Percentiles rank a stretch among this genome's conserved stretches.
phyloP scores from a whole-genome alignment of 2,329 filamentous ascomycete genomes.

The Fusarium xyrophilum region DNA sequence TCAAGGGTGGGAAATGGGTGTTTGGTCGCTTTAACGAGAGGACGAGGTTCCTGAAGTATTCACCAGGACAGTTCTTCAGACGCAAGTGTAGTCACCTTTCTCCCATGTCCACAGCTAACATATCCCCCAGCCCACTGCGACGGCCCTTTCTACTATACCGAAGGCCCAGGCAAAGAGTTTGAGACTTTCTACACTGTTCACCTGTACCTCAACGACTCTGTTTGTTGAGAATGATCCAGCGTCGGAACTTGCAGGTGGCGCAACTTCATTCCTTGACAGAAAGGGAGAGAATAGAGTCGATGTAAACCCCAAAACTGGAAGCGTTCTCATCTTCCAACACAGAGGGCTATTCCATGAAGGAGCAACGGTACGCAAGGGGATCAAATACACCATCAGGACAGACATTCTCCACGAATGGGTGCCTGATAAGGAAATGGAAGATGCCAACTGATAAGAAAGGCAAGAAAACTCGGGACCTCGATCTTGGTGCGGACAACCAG shows the following conservation, averaged over 20 bases:
- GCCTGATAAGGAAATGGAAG: conserved; percentile 2
- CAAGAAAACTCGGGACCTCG: neutral
- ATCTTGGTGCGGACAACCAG: no score
- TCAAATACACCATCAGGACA: conserved; percentile 64
- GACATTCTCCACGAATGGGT: conserved; percentile 59
- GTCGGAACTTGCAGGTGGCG: conserved; percentile 56
- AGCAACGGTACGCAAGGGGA: conserved; percentile 57
- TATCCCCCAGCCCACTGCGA: conserved; percentile 68
- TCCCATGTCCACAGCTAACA: neutral
- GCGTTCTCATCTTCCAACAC: conserved; percentile 69
- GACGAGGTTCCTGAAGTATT: conserved; percentile 78
- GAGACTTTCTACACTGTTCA: conserved; percentile 63
- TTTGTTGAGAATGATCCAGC: conserved; percentile 16
- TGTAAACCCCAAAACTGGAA: conserved; percentile 62
- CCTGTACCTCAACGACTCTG: conserved; percentile 52
- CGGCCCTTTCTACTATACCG: conserved; percentile 63
- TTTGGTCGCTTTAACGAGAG: conserved; percentile 70
- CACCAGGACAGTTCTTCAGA: conserved; percentile 74
- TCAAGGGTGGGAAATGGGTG: conserved; percentile 46
- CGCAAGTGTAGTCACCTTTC: conserved; percentile 43
- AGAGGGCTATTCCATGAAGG: conserved; percentile 59
- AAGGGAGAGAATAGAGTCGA: conserved; percentile 55
- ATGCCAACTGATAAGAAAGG: neutral
- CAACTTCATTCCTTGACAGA: conserved; percentile 60
- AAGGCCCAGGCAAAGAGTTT: conserved; percentile 52